Base-by-base conservation (phyloP, 306 rosid species). In the Alnus glutinosa region DNA sequence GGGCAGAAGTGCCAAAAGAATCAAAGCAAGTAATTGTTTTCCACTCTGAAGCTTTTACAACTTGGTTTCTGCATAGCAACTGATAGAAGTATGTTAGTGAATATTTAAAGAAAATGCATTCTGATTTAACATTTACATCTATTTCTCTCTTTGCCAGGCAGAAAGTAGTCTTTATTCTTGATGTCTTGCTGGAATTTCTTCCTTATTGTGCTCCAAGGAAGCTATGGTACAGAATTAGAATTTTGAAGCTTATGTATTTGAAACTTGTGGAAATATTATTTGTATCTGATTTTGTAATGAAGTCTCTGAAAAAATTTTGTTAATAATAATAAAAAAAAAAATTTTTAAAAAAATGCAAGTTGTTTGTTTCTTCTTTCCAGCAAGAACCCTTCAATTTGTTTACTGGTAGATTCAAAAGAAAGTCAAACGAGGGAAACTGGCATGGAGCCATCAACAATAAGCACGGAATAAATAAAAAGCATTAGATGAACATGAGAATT, bases 1-100 rank as follows among this genome's bases (percentile, higher is more conserved):
- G 59, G 77, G 55, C 71, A 77, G 71, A 79, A 84, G 79, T 13
- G 52, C 84, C 49, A 84, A 74, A 51, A 77, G 82, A 72, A 59
- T 14, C 36, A 84, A 75, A 80, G 37, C 76, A 77, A 67, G 82
- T 80, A 70, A 76, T 12, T 67, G 13, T 16, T 54, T 76, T 55
- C 2, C 47, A 71, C 71, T 36, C 48, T 72, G 69, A 62, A 32
- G 32, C 44, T 39, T 34, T 15, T 42, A 42, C 71, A 7, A 66
- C 12, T 66, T 39, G 23, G 47, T 15, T 36, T 36, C 15, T 64
- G 18, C 15, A 64, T 34, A 37, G 48, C 70, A 64, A 64, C 48
- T 36, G 48, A 34, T 19, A 58, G 6, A 23, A 5, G 9, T 1
- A 7, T 55, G 62, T 54, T 54, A 16, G 14, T 13, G 14, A 59